phyloP scores from a whole-genome alignment of 2,329 filamentous ascomycete genomes.

The Corinectria fuckeliana region DNA sequence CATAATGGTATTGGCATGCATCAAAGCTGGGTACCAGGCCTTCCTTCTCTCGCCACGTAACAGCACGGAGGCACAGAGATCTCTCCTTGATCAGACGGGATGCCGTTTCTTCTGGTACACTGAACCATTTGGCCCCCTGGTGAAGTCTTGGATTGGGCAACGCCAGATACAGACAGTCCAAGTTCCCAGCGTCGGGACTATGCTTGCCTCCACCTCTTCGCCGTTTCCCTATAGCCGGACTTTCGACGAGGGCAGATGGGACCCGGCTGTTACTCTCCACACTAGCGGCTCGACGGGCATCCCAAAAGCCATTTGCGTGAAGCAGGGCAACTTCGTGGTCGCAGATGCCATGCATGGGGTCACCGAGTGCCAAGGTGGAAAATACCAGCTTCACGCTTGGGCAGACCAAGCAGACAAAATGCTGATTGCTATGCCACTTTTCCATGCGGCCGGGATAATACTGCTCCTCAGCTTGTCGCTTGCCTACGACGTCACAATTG shows the following conservation, averaged over 20 bases:
- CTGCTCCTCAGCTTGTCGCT: slow-evolving; percentile 18
- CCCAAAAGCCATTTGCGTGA: slow-evolving; percentile 34
- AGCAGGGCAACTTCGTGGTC: slow-evolving; percentile 27
- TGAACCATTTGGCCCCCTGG: not conserved
- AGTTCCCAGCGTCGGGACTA: slow-evolving; percentile 14
- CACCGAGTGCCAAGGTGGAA: slow-evolving; percentile 13
- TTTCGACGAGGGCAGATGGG: slow-evolving; percentile 38
- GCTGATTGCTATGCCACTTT: slow-evolving; percentile 31
- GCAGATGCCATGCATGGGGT: slow-evolving; percentile 10
- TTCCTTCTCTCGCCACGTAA: slow-evolving; percentile 42
- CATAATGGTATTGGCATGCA: slow-evolving; percentile 46
- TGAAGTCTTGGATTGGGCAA: not conserved
- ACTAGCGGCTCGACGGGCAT: slow-evolving; percentile 46
- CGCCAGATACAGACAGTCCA: slow-evolving; percentile 25
- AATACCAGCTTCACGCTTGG: not conserved
- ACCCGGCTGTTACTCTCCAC: slow-evolving; percentile 43
- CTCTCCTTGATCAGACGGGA: slow-evolving; percentile 33
- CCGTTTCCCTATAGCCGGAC: slow-evolving; percentile 40
- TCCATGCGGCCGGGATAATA: slow-evolving; percentile 28
- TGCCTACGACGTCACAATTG: slow-evolving; percentile 24
- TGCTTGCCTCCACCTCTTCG: slow-evolving; percentile 3
- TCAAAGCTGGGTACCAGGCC: slow-evolving; percentile 51
- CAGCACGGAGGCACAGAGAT: slow-evolving; percentile 36
- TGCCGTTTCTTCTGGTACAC: slow-evolving; percentile 25
- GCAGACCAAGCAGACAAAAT: not conserved